Evolutionary conservation across 176 grass and related monocot genomes (phyloP).

Genomic region (Oryza glumipatula): DNA sequence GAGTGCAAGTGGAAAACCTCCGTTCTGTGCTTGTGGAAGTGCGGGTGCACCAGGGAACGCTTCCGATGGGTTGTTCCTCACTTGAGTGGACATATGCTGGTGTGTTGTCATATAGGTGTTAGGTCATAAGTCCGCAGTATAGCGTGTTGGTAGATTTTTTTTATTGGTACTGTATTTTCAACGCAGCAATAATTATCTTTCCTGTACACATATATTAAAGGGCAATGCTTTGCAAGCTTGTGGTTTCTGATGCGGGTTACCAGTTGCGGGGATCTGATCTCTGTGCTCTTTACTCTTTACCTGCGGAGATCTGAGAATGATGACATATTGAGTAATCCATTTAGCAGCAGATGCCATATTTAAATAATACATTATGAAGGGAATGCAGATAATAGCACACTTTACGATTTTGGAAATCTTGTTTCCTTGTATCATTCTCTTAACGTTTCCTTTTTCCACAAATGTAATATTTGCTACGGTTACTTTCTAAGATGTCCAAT

Average conservation of each 20-base stretch:
- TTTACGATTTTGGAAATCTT: constrained; percentile 3
- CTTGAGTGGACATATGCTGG: background rate
- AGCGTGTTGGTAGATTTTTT: constrained; percentile 4
- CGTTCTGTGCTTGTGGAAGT: background rate
- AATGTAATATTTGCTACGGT: background rate
- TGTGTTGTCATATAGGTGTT: background rate
- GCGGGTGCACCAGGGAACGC: background rate
- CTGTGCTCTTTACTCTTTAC: background rate
- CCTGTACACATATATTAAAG: background rate
- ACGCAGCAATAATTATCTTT: background rate
- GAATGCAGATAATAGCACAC: background rate
- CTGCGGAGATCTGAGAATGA: background rate
- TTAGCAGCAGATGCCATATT: background rate
- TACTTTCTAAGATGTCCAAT: background rate
- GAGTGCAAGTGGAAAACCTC: background rate
- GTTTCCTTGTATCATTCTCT: background rate
- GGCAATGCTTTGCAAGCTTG: background rate
- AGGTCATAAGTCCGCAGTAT: background rate
- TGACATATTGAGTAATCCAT: background rate
- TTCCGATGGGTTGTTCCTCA: background rate
- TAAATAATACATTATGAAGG: background rate
- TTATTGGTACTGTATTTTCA: background rate
- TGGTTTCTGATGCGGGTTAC: background rate
- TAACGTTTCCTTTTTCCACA: background rate
- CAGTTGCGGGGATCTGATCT: background rate